phyloP scores from a whole-genome alignment of 2,329 filamentous ascomycete species.

The Lasiodiplodia theobromae region DNA sequence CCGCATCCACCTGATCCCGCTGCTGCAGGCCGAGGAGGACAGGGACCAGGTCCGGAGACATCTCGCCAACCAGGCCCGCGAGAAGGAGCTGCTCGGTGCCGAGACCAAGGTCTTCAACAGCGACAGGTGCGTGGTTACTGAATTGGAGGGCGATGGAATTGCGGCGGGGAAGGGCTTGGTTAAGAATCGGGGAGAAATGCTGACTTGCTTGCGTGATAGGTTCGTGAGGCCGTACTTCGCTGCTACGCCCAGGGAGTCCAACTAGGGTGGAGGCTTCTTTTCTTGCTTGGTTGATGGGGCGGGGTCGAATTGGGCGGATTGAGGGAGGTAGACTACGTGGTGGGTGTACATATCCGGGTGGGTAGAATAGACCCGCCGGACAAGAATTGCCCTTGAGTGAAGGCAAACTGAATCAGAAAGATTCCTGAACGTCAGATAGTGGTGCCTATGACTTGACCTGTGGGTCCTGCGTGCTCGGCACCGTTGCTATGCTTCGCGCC shows the following conservation, averaged over 20 bases:
- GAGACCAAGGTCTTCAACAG: constrained; percentile 86
- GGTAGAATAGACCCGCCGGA: neutral
- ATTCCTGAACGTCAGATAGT: neutral
- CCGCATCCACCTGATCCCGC: constrained; percentile 90
- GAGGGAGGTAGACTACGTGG: neutral
- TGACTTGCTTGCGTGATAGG: constrained; percentile 33
- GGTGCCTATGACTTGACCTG: neutral
- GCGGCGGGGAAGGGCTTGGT: too few species aligned
- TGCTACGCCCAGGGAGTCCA: constrained; percentile 70
- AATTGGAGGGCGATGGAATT: neutral
- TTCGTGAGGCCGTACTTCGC: constrained; percentile 79
- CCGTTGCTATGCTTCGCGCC: neutral
- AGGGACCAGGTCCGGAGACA: constrained; percentile 89
- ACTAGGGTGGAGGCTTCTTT: constrained; percentile 53
- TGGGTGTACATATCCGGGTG: constrained; percentile 20
- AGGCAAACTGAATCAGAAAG: neutral
- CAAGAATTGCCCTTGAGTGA: neutral
- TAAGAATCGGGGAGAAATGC: neutral
- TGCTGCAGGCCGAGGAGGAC: constrained; percentile 96
- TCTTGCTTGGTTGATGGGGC: neutral
- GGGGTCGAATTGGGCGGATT: neutral
- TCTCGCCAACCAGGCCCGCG: constrained; percentile 84
- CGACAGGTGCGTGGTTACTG: constrained; percentile 71
- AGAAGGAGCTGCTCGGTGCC: constrained; percentile 87
- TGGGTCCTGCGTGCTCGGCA: neutral